Base-by-base conservation (phyloP, 2,329 filamentous ascomycete genomes). In the Monilinia laxa region DNA sequence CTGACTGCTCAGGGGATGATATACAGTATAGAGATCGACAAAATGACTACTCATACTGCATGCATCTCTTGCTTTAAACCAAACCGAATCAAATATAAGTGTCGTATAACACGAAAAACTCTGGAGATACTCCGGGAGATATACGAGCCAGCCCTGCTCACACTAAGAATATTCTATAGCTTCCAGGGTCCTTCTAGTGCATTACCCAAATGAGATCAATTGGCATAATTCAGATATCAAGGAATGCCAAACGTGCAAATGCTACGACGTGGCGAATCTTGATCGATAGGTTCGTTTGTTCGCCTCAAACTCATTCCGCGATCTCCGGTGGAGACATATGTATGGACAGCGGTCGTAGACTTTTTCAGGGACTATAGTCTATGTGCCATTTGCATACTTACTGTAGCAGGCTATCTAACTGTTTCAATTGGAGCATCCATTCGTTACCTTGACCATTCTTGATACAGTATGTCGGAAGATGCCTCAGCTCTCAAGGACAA, bases 131-230 rank as follows among this genome's bases (percentile, higher is more conserved):
- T 11, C 23, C 45, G 45, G 49, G n/a, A 51, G n/a, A 12, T 5
- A 23, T n/a, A 60, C 57, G 45, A 49, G 49, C 35, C 57, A 49
- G 57, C 45, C 45, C 14, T 38, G 45, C 25, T 18, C 20, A 38
- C 42, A 35, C 57, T 23, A 60, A 51, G 57, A 49, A 60, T 16
- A 38, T 51, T 60, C 45, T 4, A 51, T 9, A 16, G 28, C 58
- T 60, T 60, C 58, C 28, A 60, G 51, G 45, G 38, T 23, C 45
- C 28, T 60, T 60, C 58, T 60, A 60, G 28, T 23, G 28, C 11
- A 60, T 60, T 60, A 25, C 58, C 58, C 28, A 38, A 60, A 60
- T n/a, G 28, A 60, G 58, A 5, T 51, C 57, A 51, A 60, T 35
- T 60, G 16, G 51, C 49, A 49, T 38, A 23, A n/a, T 59, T 35